phyloP scores from a whole-genome alignment of 129 eudicot species.

The Arctium lappa region DNA sequence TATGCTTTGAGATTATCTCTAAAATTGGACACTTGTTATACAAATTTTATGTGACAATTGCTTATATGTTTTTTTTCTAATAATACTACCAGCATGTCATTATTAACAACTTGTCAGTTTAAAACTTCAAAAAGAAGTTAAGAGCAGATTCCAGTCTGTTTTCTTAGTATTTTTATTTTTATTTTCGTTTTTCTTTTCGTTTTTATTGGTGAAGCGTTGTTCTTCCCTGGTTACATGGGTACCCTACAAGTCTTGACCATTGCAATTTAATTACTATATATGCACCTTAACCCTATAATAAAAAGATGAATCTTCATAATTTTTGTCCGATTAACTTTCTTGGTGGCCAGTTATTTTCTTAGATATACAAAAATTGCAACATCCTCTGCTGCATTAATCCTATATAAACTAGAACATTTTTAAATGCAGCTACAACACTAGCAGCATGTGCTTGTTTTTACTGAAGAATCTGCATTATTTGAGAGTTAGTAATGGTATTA shows the following conservation, averaged over 20 bases:
- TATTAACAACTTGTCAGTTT: not conserved
- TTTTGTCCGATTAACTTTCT: not conserved
- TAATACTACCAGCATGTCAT: not conserved
- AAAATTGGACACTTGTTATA: not conserved
- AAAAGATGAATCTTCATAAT: too few species aligned
- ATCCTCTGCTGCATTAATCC: not conserved
- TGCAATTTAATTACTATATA: too few species aligned
- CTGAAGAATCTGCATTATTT: constrained; percentile 20
- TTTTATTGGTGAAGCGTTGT: not conserved
- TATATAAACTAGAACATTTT: not conserved
- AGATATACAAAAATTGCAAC: not conserved
- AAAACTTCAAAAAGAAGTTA: too few species aligned
- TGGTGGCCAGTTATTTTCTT: not conserved
- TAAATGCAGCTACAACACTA: not conserved
- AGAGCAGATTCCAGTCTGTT: too few species aligned
- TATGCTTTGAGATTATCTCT: not conserved
- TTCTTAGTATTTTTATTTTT: too few species aligned
- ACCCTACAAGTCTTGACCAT: not conserved
- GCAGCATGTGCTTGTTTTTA: constrained; percentile 19
- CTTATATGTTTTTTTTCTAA: not conserved
- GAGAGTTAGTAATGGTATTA: constrained; percentile 13
- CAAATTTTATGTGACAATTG: not conserved
- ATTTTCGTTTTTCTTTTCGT: too few species aligned
- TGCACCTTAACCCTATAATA: not conserved
- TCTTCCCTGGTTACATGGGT: not conserved